Conservation (phyloP, 768 basidiomycete species). For the Jaapia argillacea region DNA sequence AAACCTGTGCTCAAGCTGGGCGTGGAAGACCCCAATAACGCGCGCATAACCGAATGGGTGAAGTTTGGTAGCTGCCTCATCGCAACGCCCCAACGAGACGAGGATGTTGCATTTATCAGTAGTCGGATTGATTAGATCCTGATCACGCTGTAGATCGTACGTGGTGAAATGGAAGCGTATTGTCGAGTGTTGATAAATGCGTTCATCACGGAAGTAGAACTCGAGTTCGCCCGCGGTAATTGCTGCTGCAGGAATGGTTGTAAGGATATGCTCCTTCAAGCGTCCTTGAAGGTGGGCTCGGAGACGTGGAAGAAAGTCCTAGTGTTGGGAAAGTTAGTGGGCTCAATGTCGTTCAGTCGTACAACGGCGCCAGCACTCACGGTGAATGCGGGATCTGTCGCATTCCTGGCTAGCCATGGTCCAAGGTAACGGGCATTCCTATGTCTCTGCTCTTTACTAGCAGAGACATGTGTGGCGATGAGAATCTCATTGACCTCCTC, state of each 20-base stretch:
- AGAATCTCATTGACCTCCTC: too few species aligned
- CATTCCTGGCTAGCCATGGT: not conserved
- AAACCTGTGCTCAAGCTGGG: slow-evolving; percentile 8
- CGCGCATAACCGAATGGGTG: slow-evolving; percentile 23
- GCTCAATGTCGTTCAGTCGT: too few species aligned
- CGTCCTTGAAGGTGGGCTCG: slow-evolving; percentile 20
- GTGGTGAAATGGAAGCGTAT: slow-evolving; percentile 30
- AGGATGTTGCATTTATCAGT: slow-evolving; percentile 23
- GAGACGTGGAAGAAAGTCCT: slow-evolving; percentile 21
- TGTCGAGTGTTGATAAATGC: slow-evolving; percentile 20
- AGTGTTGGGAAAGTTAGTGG: too few species aligned
- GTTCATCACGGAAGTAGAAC: slow-evolving; percentile 8
- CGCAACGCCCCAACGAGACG: slow-evolving; percentile 4
- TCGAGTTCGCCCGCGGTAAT: not conserved
- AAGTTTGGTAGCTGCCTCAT: not conserved
- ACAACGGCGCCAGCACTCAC: not conserved
- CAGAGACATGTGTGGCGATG: not conserved
- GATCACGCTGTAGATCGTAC: slow-evolving; percentile 28
- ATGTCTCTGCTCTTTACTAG: not conserved
- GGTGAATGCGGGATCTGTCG: not conserved
- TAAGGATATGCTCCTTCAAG: slow-evolving; percentile 7
- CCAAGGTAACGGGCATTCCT: not conserved
- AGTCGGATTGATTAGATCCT: slow-evolving; percentile 30
- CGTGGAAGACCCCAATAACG: slow-evolving; percentile 19
- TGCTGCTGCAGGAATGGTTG: not conserved